Conservation (phyloP, 495 filamentous ascomycete species). For the Aspergillus cristatus region DNA sequence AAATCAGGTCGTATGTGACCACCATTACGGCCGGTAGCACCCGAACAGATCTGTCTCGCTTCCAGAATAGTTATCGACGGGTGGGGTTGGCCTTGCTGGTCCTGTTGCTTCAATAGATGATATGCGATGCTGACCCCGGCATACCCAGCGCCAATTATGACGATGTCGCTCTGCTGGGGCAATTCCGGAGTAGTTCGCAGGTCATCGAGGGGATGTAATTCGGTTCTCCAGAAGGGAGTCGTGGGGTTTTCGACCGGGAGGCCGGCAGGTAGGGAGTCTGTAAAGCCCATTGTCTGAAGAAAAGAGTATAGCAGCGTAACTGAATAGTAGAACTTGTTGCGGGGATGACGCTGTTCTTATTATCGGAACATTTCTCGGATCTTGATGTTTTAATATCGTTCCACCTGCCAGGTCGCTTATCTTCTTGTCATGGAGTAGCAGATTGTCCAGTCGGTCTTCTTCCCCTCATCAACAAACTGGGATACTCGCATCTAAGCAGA, state of each 20-base stretch:
- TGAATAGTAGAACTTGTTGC: background rate
- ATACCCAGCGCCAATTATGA: conserved; percentile 68
- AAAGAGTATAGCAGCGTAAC: background rate
- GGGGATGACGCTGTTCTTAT: no score
- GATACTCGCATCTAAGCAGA: no score
- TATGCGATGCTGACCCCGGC: conserved; percentile 55
- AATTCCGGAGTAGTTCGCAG: conserved; percentile 39
- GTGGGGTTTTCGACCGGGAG: conserved; percentile 42
- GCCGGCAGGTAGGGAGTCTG: background rate
- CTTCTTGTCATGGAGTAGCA: no score
- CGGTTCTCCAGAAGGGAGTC: conserved; percentile 56
- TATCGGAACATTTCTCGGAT: no score
- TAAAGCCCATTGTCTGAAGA: background rate
- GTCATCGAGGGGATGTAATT: conserved; percentile 45
- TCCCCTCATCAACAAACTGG: no score
- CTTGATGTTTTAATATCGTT: no score
- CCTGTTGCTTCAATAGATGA: conserved; percentile 39
- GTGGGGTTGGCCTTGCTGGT: conserved; percentile 2
- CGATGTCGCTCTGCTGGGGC: conserved; percentile 42
- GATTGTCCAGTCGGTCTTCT: no score
- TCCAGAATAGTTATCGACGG: conserved; percentile 28
- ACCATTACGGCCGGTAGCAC: conserved; percentile 35
- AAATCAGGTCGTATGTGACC: conserved; percentile 31
- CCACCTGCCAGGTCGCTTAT: no score
- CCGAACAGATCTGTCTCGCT: conserved; percentile 32